phyloP scores from a whole-genome alignment of 192 early-diverging fungal species.

The Spizellomyces sp. region DNA sequence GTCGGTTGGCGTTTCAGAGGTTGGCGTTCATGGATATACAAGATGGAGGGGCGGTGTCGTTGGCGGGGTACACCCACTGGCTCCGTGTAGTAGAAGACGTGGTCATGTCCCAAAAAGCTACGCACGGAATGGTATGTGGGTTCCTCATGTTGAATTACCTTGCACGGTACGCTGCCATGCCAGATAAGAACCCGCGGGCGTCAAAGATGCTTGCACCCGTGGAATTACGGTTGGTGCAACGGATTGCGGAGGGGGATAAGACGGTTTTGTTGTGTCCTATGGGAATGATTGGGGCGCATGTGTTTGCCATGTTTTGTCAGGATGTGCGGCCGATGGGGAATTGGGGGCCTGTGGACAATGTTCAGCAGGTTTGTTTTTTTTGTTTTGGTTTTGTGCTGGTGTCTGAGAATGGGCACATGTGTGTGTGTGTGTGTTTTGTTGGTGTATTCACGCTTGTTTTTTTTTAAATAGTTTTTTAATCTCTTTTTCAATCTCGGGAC shows the following conservation, averaged over 20 bases:
- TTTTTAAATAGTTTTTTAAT: neutral
- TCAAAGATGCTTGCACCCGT: neutral
- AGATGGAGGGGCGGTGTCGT: no score
- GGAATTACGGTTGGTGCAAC: neutral
- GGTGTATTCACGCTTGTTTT: no score
- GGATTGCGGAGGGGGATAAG: neutral
- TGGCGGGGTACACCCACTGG: no score
- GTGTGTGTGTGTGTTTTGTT: no score
- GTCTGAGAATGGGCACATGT: no score
- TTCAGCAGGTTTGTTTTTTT: neutral
- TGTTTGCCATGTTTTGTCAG: neutral
- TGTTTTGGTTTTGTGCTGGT: neutral
- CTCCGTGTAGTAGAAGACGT: no score
- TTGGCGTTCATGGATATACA: no score
- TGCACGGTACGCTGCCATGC: neutral
- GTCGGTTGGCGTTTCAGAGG: no score
- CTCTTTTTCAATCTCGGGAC: neutral
- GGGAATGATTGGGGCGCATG: neutral
- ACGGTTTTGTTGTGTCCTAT: neutral
- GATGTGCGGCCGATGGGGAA: neutral
- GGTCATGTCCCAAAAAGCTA: no score
- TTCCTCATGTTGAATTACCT: slow-evolving; percentile 1
- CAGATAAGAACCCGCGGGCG: neutral
- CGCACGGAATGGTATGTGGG: no score
- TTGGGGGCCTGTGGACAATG: neutral